Evolutionary conservation across 2,329 filamentous ascomycete genomes (phyloP), one percentile per base, ranked within the genome.

Genomic region (Thielaviopsis musarum): DNA sequence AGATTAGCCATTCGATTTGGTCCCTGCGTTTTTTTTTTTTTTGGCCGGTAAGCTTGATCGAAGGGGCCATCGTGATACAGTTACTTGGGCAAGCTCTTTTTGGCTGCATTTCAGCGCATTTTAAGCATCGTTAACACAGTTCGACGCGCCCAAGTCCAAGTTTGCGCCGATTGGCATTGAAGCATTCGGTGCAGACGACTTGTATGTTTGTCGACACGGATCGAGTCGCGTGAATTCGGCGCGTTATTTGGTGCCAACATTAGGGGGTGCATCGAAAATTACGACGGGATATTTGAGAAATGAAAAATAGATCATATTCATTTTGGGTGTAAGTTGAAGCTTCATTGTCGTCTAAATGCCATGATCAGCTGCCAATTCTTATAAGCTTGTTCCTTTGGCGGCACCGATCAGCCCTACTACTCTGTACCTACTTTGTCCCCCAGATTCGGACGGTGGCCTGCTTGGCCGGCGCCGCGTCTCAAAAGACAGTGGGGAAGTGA

Each of bases 131-230:
- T 49, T 17, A 34, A 54, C 41, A 34, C 52, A n/a, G 30, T 7
- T 24, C 22, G 45, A 48, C 21, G 19, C 30, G 21, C n/a, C 51
- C n/a, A 34, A 52, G 12, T 34, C 45, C 10, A 30, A 34, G 34
- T 56, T 59, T 61, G 60, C 60, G 60, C 60, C 60, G 58, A 61
- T 38, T 56, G 49, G 56, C 55, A 61, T 61, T 61, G 60, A n/a
- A 56, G 22, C 12, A 17, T 21, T 7, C 7, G 10, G 9, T 19
- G 19, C 19, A n/a, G 22, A 15, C 22, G 41, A 26, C 30, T 30
- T 19, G 9, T 5, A 5, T 9, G 38, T 24, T 48, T 26, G 56
- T 45, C 19, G 5, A 15, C 22, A 53, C 26, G n/a, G 22, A 15
- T 56, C 38, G 34, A 49, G 38, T 61, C 60, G 60, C 60, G 60